phyloP scores from a whole-genome alignment of 306 rosid genomes.

The Luffa acutangula region DNA sequence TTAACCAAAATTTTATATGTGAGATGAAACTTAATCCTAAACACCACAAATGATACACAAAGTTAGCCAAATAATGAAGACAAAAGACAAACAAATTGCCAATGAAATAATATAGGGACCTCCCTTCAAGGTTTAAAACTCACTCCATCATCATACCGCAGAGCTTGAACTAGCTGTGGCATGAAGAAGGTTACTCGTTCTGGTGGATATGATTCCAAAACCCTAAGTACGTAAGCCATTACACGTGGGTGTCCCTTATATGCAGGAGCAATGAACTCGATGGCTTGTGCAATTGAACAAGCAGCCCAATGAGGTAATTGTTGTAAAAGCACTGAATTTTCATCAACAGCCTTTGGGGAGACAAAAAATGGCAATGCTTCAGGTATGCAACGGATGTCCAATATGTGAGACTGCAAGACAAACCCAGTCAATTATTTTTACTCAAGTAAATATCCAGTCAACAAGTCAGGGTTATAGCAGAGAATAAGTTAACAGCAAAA shows the following conservation, averaged over 20 bases:
- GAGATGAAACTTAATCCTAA: neutral
- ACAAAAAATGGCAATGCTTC: slow-evolving; percentile 95
- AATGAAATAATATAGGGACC: neutral
- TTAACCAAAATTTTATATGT: neutral
- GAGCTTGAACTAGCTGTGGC: slow-evolving; percentile 96
- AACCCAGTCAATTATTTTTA: slow-evolving; percentile 1
- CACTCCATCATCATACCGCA: slow-evolving; percentile 91
- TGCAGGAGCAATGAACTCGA: slow-evolving; percentile 86
- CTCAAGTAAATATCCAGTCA: neutral
- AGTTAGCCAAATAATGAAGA: neutral
- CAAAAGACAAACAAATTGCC: neutral
- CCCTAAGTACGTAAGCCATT: slow-evolving; percentile 95
- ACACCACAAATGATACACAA: neutral
- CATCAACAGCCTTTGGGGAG: slow-evolving; percentile 87
- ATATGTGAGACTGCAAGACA: slow-evolving; percentile 60
- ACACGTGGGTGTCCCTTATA: slow-evolving; percentile 98
- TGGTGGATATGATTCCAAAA: slow-evolving; percentile 93
- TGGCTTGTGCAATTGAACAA: slow-evolving; percentile 89
- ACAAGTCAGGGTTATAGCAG: slow-evolving; percentile 8
- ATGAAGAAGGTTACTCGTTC: slow-evolving; percentile 88
- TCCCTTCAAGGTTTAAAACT: slow-evolving; percentile 18
- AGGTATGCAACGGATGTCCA: slow-evolving; percentile 77
- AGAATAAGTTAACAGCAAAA: neutral
- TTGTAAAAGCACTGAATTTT: slow-evolving; percentile 82
- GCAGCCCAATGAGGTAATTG: slow-evolving; percentile 99